Evolutionary conservation across 768 basidiomycete species (phyloP), one percentile per base, ranked within the genome.

Genomic region (Solioccasus polychromus): DNA sequence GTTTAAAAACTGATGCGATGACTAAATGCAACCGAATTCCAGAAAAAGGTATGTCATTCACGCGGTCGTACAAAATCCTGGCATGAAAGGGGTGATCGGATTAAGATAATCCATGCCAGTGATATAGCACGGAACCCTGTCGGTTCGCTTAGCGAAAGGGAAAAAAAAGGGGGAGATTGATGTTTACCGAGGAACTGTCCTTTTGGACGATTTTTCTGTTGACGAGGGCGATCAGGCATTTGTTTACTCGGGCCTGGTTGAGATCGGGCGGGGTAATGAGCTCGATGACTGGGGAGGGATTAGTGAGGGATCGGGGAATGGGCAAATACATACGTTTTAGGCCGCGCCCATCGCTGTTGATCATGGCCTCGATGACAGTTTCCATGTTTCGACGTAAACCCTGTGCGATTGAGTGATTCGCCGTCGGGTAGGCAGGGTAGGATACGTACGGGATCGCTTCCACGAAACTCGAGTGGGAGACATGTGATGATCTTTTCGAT

Each of bases 231-330:
- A 97, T 92, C 29, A 97, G 73, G 55, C 92, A 95, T 63, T 92
- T 94, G 66, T 96, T 95, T 32, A 92, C 93, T 34, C 88, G 77
- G 8, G 92, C 87, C 70, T 95, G 92, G 42, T 84, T 89, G 29
- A 95, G 76, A 51, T 92, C 88, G 0, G 91, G 89, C 2, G 82
- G 82, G 32, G 73, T 75, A 54, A 93, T 77, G 44, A 94, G 74
- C 45, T 91, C 88, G 24, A 77, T 67, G 19, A 94, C 92, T 95
- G 4, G 8, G 17, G 15, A n/a, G 23, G 25, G 24, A 24, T 58
- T 1, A 58, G 29, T 22, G 28, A 23, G 30, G 1, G n/a, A 24
- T 7, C 7, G 12, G 4, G 2, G 24, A 31, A 12, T 15, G 5
- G 8, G 32, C 9, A 18, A 74, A 88, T 85, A 64, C 63, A 18